A percentile compares a stretch with the other conserved stretches of the same genome.
Conservation (phyloP, 768 basidiomycete genomes). For the Dioszegia crocea region DNA sequence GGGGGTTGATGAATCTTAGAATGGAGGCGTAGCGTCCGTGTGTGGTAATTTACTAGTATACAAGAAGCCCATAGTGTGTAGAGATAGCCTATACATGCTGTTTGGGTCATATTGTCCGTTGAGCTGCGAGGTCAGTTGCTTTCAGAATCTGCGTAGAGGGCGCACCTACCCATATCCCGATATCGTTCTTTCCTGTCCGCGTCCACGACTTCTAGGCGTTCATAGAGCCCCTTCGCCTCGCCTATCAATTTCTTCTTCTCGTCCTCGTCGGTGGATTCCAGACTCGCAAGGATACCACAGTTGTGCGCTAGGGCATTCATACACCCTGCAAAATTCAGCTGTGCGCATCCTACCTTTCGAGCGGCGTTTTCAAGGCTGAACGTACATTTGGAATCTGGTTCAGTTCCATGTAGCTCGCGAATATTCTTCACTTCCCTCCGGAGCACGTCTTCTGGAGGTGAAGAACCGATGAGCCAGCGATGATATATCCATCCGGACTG, state of each 20-base stretch:
- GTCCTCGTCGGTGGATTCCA: slow-evolving; percentile 32
- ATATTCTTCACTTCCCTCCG: slow-evolving; percentile 73
- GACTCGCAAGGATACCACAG: slow-evolving; percentile 62
- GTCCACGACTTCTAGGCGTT: slow-evolving; percentile 58
- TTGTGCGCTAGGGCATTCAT: slow-evolving; percentile 88
- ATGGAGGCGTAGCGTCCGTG: slow-evolving; percentile 8
- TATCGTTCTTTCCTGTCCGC: slow-evolving; percentile 65
- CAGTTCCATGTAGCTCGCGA: slow-evolving; percentile 75
- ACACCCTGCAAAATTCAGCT: slow-evolving; percentile 63
- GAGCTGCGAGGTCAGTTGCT: slow-evolving; percentile 4
- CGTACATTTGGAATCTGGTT: slow-evolving; percentile 90
- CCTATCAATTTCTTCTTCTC: slow-evolving; percentile 43
- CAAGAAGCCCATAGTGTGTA: too few species aligned
- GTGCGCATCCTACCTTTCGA: neutral
- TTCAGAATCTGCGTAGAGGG: neutral
- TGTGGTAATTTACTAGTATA: neutral
- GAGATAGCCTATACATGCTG: too few species aligned
- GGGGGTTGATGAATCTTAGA: slow-evolving; percentile 35
- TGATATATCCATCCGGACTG: slow-evolving; percentile 99
- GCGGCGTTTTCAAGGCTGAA: too few species aligned
- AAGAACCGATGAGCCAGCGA: slow-evolving; percentile 82
- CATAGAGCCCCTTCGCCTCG: slow-evolving; percentile 58
- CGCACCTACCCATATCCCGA: slow-evolving; percentile 34
- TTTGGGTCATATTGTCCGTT: slow-evolving; percentile 4
- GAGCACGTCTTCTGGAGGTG: slow-evolving; percentile 62